Conservation (phyloP, 805 yeast genomes). For the Ogataea ganodermae region DNA sequence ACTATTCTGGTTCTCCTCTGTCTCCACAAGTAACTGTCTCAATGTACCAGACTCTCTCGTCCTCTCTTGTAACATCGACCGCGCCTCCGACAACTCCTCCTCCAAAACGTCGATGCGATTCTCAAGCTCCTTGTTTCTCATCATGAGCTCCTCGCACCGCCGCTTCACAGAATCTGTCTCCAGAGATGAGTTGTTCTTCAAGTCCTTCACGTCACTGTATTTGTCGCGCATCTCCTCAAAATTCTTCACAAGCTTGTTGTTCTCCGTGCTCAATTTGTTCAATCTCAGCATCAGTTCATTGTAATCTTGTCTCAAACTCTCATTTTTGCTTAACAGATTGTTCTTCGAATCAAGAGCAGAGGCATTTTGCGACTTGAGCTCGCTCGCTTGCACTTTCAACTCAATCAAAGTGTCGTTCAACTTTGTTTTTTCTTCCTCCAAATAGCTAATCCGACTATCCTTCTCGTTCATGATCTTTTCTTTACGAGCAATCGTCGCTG, state of each 20-base stretch:
- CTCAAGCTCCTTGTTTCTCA: constrained; percentile 67
- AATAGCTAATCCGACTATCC: constrained; percentile 37
- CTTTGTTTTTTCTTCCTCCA: constrained; percentile 42
- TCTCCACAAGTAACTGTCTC: constrained; percentile 66
- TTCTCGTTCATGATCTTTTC: constrained; percentile 43
- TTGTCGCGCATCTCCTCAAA: constrained; percentile 43
- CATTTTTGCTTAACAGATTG: constrained; percentile 45
- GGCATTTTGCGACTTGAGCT: constrained; percentile 39
- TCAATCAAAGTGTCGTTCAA: constrained; percentile 41
- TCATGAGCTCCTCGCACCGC: constrained; percentile 70
- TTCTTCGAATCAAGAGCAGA: constrained; percentile 41
- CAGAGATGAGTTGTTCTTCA: constrained; percentile 33
- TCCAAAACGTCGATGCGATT: constrained; percentile 65
- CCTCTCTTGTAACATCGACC: constrained; percentile 74
- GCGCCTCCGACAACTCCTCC: constrained; percentile 79
- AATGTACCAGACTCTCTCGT: constrained; percentile 75
- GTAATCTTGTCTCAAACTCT: constrained; percentile 35
- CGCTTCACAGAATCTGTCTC: constrained; percentile 54
- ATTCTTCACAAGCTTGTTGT: constrained; percentile 41
- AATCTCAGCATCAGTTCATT: constrained; percentile 40
- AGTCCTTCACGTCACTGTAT: constrained; percentile 37
- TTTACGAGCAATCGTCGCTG: constrained; percentile 46
- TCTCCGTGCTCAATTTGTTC: constrained; percentile 44
- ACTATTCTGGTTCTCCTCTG: constrained; percentile 56
- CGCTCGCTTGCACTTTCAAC: constrained; percentile 44